A percentile compares a stretch with the other conserved stretches of the same genome.
These are phyloP conservation scores for Aspergillus amoenus DNA, from an alignment of 2,329 filamentous ascomycete species.

Conservation along the genomic window DNA sequence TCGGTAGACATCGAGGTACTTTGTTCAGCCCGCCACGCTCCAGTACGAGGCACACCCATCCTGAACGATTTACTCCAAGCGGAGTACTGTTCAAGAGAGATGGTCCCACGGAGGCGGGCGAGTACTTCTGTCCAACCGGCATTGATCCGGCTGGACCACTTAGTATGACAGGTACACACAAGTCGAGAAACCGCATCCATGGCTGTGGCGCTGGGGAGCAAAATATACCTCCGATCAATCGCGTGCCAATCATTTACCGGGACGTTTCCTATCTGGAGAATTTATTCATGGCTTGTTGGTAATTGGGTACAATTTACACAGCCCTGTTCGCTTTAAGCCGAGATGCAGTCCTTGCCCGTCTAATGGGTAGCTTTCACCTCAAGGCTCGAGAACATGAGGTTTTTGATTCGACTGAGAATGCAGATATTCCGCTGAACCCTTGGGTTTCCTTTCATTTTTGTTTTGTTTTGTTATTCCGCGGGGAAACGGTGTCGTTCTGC, in stretches of 20 bases:
- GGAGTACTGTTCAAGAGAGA: background rate
- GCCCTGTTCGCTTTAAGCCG: background rate
- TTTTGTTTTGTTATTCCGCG: background rate
- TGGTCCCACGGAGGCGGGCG: background rate
- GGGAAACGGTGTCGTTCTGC: background rate
- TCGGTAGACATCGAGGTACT: background rate
- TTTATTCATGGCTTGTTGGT: background rate
- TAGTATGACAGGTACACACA: constrained; percentile 4
- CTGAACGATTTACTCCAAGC: background rate
- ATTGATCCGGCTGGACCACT: background rate
- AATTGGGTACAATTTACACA: background rate
- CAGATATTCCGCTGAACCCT: background rate
- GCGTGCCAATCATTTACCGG: background rate
- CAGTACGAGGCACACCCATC: background rate
- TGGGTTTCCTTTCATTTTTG: no score
- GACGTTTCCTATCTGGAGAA: background rate
- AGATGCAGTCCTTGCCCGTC: background rate
- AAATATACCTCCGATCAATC: background rate
- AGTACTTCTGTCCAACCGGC: background rate
- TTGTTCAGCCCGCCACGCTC: background rate
- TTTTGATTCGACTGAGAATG: background rate
- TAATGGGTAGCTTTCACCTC: background rate
- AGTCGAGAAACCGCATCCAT: background rate
- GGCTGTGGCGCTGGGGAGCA: background rate
- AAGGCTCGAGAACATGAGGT: background rate